Base-by-base conservation (phyloP, 1,139 yeast genomes). In the Meyerozyma carpophila region DNA sequence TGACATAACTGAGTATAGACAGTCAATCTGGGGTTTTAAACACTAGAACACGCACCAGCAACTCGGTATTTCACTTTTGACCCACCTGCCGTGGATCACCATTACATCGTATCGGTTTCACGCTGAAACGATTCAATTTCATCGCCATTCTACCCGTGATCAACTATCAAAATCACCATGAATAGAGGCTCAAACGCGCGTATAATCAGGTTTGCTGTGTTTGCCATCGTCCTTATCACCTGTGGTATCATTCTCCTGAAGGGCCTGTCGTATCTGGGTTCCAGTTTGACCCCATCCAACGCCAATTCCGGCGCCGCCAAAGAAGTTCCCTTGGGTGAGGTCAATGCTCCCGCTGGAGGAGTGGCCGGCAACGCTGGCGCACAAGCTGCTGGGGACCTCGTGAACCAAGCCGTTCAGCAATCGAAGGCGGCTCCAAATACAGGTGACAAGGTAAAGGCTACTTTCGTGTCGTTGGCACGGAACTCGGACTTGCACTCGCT, bases 381-480 rank as follows among this genome's bases (percentile, higher is more conserved):
- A 1, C 24, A 21, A 21, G 43, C 43, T 7, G 57, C 64, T 25
- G 88, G 88, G 0, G 82, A 89, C 56, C 54, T 71, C 18, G 73
- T 68, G 47, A 66, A 66, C 21, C 67, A 64, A 44, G 44, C 53
- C 1, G 38, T 50, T 4, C 55, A 55, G 8, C 52, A 48, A 47
- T 66, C 63, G 31, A 49, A 72, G 41, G 87, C 85, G 28, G 54
- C 16, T 45, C 45, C 37, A 24, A 21, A 34, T 36, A 43, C 53
- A 10, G 60, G 56, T 31, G 61, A 56, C 25, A 66, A 64, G 51
- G 55, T 69, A 43, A 85, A 84, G 58, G 97, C 96, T 0, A 84
- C 91, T 1, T 76, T 90, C 50, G 88, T 90, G n/a, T 82, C 89
- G 54, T 66, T 90, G 43, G 89, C 95, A 0, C 67, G 96, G 46